Conservation (phyloP, 371 early-diverging fungal genomes). For the Mortierella sp. region DNA sequence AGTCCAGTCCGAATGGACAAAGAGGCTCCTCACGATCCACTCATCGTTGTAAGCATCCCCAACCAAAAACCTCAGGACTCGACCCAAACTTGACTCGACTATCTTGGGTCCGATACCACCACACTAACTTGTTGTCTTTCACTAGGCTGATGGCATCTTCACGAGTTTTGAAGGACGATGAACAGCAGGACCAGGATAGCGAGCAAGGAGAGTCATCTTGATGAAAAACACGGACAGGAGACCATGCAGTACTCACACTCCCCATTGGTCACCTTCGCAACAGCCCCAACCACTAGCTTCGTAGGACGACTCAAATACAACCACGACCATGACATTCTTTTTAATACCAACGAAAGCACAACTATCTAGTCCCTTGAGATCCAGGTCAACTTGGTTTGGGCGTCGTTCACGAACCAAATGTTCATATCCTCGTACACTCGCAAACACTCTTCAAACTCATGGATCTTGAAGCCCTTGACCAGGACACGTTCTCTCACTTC, state of each 20-base stretch:
- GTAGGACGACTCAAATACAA: too few species aligned
- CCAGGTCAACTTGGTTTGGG: slow-evolving; percentile 70
- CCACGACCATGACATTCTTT: too few species aligned
- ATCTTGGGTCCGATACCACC: neutral
- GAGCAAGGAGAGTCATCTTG: slow-evolving; percentile 14
- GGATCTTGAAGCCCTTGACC: slow-evolving; percentile 81
- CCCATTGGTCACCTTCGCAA: too few species aligned
- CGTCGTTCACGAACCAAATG: slow-evolving; percentile 78
- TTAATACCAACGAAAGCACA: too few species aligned
- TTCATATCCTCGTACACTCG: slow-evolving; percentile 76
- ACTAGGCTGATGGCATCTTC: slow-evolving; percentile 32
- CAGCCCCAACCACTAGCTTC: too few species aligned
- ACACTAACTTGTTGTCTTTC: too few species aligned
- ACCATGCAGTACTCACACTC: neutral
- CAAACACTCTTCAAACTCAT: slow-evolving; percentile 76
- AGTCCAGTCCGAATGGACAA: slow-evolving; percentile 45
- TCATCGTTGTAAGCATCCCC: slow-evolving; percentile 33
- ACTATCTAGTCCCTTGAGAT: slow-evolving; percentile 29
- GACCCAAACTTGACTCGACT: neutral
- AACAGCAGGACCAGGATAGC: slow-evolving; percentile 9
- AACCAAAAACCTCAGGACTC: neutral
- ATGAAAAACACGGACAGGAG: neutral
- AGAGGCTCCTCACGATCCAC: slow-evolving; percentile 35
- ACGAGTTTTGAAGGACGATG: slow-evolving; percentile 18
- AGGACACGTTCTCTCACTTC: slow-evolving; percentile 76